Conservation (phyloP, 2,329 filamentous ascomycete genomes). For the Claviceps humidiphila region DNA sequence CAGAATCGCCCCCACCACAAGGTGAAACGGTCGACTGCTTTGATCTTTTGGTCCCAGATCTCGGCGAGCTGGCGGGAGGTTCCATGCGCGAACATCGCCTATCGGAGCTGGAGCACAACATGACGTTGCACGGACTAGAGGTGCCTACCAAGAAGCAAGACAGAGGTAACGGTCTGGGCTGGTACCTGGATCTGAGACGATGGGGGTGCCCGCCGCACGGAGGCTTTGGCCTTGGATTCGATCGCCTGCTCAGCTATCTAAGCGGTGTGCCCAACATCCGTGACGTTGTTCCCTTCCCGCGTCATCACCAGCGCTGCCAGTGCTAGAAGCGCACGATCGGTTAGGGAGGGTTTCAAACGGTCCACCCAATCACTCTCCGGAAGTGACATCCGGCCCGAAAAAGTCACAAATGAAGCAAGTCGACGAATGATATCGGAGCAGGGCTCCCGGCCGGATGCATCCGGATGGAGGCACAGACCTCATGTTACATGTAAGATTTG, state of each 20-base stretch:
- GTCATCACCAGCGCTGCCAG: slow-evolving; percentile 53
- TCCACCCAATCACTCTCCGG: not conserved
- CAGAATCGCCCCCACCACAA: slow-evolving; percentile 14
- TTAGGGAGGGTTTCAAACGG: not conserved
- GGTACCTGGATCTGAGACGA: slow-evolving; percentile 78
- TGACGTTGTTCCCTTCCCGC: slow-evolving; percentile 76
- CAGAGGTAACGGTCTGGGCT: slow-evolving; percentile 40
- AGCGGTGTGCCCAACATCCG: slow-evolving; percentile 69
- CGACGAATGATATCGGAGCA: not conserved
- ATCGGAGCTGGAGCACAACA: slow-evolving; percentile 51
- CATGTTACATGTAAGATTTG: no score
- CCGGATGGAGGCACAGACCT: not conserved
- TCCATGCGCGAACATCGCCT: slow-evolving; percentile 79
- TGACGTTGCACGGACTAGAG: slow-evolving; percentile 54
- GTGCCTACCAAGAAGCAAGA: slow-evolving; percentile 19
- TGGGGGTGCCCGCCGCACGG: slow-evolving; percentile 90
- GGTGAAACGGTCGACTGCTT: slow-evolving; percentile 69
- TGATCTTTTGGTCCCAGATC: slow-evolving; percentile 72
- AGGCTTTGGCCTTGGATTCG: slow-evolving; percentile 82
- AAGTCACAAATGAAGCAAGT: not conserved
- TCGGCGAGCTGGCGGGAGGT: slow-evolving; percentile 78
- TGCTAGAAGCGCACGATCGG: slow-evolving; percentile 26
- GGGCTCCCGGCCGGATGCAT: not conserved
- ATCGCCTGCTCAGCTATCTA: slow-evolving; percentile 73
- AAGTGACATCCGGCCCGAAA: not conserved